Conservation (phyloP, 2,329 filamentous ascomycete species). For the Pseudocercospora ulei region DNA sequence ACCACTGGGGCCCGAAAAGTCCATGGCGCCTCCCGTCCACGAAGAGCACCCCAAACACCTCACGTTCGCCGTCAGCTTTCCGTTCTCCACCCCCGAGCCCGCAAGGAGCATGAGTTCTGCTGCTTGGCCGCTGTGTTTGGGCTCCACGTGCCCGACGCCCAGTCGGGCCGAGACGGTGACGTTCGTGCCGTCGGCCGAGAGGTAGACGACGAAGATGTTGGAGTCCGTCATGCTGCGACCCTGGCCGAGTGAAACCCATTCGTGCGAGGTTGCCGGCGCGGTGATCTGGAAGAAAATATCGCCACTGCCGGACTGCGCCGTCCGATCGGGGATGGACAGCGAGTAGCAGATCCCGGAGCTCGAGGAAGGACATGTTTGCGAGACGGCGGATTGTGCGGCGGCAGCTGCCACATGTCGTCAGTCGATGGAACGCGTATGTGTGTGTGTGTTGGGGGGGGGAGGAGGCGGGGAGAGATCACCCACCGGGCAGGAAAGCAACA, state of each 20-base stretch:
- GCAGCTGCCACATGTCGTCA: no score
- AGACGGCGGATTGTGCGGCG: constrained; percentile 8
- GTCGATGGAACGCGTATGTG: no score
- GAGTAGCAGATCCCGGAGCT: constrained; percentile 38
- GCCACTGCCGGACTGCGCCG: constrained; percentile 44
- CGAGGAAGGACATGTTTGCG: constrained; percentile 17
- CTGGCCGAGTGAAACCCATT: constrained; percentile 50
- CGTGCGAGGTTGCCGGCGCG: constrained; percentile 42
- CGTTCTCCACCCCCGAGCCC: constrained; percentile 46
- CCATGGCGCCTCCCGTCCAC: constrained; percentile 47
- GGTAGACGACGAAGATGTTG: constrained; percentile 52
- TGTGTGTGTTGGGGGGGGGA: no score
- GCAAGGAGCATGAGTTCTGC: constrained; percentile 44
- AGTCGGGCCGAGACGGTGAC: constrained; percentile 50
- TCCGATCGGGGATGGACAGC: constrained; percentile 47
- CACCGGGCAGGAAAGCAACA: no score
- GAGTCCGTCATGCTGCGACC: constrained; percentile 48
- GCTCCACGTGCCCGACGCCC: constrained; percentile 39
- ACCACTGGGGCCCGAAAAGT: constrained; percentile 39
- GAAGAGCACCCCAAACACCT: constrained; percentile 46
- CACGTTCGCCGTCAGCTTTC: constrained; percentile 49
- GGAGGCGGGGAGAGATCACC: no score
- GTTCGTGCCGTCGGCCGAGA: constrained; percentile 44
- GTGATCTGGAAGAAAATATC: constrained; percentile 52
- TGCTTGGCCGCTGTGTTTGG: constrained; percentile 32